Base-by-base conservation (phyloP, 257 asterid genomes). In the Primulina huaijiensis region DNA sequence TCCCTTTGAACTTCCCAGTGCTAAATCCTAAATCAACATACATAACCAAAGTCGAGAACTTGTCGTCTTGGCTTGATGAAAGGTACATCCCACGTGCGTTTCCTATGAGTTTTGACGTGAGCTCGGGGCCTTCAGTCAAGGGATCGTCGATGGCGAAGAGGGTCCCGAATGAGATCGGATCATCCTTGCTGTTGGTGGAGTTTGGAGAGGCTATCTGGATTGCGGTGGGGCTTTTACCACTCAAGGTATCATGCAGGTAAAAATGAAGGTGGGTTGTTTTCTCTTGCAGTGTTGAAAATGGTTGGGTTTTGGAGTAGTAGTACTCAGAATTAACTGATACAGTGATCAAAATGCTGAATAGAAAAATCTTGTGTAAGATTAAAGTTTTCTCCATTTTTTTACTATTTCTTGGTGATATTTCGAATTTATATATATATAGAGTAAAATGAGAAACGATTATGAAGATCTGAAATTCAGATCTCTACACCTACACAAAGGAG, bases 161-260 rank as follows among this genome's bases (percentile, higher is more conserved):
- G 43, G 46, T 25, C 5, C 71, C 71, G 40, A 66, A 66, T 0
- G 71, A 61, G 38, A 21, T 2, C 7, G 71, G 71, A 3, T 52
- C 62, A 21, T 27, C 33, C 4, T 10, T 57, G 1, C 20, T 66
- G 2, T 21, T n/a, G 0, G 71, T 46, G 60, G 7, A 1, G 21
- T 66, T 46, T 8, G 71, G 60, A 66, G 27, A 7, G 11, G 71
- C 71, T 23, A 66, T 58, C 61, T 20, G 52, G 37, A 66, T 23
- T n/a, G 71, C 71, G 7, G 71, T 66, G 6, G 71, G 71, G 38
- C 2, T 66, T 29, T 66, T 66, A 21, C 71, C 71, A 52, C 60
- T 46, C 7, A 66, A 34, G 30, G 40, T 66, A 23, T 66, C 71
- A 3, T 66, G 71, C 10, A 66, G 40, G 62, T 35, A 64, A 53